These are phyloP conservation scores for Cutaneotrichosporon cyanovorans DNA, from an alignment of 1,284 basidiomycete genomes.

Conservation along the genomic window DNA sequence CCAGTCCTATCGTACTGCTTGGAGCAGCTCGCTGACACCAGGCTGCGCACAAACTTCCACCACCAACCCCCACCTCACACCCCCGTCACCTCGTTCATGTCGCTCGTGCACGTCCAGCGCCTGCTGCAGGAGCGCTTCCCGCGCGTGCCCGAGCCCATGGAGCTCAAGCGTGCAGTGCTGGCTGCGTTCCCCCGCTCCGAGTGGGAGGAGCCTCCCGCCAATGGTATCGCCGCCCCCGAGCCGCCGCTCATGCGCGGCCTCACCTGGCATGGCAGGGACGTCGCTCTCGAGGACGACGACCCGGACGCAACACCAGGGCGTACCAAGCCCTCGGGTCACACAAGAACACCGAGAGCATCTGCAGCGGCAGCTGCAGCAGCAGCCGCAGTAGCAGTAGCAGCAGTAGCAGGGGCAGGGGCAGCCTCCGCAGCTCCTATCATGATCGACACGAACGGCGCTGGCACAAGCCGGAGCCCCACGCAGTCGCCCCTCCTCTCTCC, in stretches of 20 bases:
- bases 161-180: slow-evolving; percentile 34
- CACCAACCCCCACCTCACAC: slow-evolving; percentile 34
- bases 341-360: background rate
- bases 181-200: slow-evolving; percentile 38
- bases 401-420: too few species aligned
- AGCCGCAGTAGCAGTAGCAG: too few species aligned
- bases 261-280: slow-evolving; percentile 39
- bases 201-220: slow-evolving; percentile 29
- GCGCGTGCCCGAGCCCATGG: slow-evolving; percentile 31
- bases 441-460: slow-evolving; percentile 1
- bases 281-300: slow-evolving; percentile 28
- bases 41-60: slow-evolving; percentile 42
- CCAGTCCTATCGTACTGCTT: background rate
- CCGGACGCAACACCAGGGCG: slow-evolving; percentile 12
- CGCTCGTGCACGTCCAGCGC: slow-evolving; percentile 33
- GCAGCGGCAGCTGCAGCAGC: too few species aligned
- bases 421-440: background rate
- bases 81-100: slow-evolving; percentile 32
- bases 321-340: background rate
- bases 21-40: slow-evolving; percentile 9
- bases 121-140: slow-evolving; percentile 39
- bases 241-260: slow-evolving; percentile 38
- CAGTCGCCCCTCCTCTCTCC: slow-evolving; percentile 37
- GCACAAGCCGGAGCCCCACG: slow-evolving; percentile 25
- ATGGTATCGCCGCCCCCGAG: slow-evolving; percentile 26